These are phyloP conservation scores for Lactifluus volemus DNA, from an alignment of 768 basidiomycete species.

Conservation along the genomic window DNA sequence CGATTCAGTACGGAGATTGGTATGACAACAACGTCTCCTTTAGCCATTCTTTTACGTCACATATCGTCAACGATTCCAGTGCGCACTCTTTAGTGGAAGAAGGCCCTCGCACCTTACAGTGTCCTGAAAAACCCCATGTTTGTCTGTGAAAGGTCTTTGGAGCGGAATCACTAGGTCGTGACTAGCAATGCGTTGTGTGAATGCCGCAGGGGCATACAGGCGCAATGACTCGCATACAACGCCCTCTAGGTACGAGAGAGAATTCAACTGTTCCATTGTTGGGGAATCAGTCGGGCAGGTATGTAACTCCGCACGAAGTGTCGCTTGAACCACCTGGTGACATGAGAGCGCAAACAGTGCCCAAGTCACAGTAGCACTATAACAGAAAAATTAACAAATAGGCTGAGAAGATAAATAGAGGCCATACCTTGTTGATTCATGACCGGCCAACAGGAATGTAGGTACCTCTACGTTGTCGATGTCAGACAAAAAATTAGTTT, in stretches of 20 bases:
- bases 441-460: conserved; percentile 27
- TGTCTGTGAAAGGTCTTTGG: conserved; percentile 20
- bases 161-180: conserved; percentile 28
- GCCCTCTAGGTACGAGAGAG: conserved; percentile 28
- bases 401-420: no score
- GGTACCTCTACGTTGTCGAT: conserved; percentile 22
- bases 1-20: conserved; percentile 24
- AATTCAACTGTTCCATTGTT: conserved; percentile 26
- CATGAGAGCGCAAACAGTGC: conserved; percentile 27
- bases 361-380: conserved; percentile 28
- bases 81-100: no score
- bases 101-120: conserved; percentile 13
- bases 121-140: conserved; percentile 6
- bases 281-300: conserved; percentile 12
- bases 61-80: background rate
- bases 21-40: conserved; percentile 20
- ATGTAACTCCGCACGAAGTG: conserved; percentile 28
- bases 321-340: conserved; percentile 26
- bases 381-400: background rate
- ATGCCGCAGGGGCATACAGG: conserved; percentile 17
- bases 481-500: no score
- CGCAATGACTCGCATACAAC: conserved; percentile 23
- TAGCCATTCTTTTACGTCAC: conserved; percentile 3
- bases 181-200: conserved; percentile 22
- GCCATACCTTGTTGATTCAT: conserved; percentile 22